Percentiles rank a stretch among this genome's conserved stretches.
phyloP scores from a whole-genome alignment of 2,329 filamentous ascomycete genomes.

The Talaromyces sp. region DNA sequence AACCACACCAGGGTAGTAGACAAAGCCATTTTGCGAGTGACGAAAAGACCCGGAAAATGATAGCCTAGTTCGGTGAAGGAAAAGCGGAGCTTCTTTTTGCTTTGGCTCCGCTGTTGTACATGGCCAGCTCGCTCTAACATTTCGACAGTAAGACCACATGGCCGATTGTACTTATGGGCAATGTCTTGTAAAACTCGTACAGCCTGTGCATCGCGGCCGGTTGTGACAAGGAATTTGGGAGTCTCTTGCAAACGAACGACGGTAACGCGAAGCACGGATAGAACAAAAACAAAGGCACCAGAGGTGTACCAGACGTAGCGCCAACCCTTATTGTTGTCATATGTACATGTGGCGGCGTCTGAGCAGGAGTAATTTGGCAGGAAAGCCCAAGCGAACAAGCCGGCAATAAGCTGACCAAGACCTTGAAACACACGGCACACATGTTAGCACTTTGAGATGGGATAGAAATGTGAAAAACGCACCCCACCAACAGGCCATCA shows the following conservation, averaged over 20 bases:
- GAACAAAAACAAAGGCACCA: conserved; percentile 53
- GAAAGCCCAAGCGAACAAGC: conserved; percentile 55
- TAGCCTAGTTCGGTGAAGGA: conserved; percentile 40
- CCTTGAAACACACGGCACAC: conserved; percentile 21
- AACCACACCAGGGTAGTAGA: conserved; percentile 65
- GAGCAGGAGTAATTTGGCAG: conserved; percentile 49
- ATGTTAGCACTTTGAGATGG: conserved; percentile 3
- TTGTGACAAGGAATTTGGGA: conserved; percentile 54
- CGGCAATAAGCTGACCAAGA: conserved; percentile 50
- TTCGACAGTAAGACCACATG: conserved; percentile 52
- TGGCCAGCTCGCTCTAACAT: conserved; percentile 47
- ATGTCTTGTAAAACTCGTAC: conserved; percentile 50
- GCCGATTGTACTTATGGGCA: conserved; percentile 51
- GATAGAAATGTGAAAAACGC: conserved; percentile 20
- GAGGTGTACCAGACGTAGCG: conserved; percentile 55
- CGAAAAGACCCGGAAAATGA: conserved; percentile 65
- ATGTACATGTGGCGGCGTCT: conserved; percentile 46
- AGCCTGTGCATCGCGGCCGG: conserved; percentile 52
- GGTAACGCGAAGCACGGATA: conserved; percentile 52
- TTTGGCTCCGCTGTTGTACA: conserved; percentile 33
- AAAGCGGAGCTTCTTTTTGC: conserved; percentile 19
- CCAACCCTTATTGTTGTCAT: conserved; percentile 55
- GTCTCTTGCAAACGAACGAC: conserved; percentile 55
- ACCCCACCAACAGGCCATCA: conserved; percentile 35
- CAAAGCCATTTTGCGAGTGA: conserved; percentile 56